Evolutionary conservation across 2,329 filamentous ascomycete species (phyloP), one percentile per base, ranked within the genome.

Genomic region (Monilinia fructicola): DNA sequence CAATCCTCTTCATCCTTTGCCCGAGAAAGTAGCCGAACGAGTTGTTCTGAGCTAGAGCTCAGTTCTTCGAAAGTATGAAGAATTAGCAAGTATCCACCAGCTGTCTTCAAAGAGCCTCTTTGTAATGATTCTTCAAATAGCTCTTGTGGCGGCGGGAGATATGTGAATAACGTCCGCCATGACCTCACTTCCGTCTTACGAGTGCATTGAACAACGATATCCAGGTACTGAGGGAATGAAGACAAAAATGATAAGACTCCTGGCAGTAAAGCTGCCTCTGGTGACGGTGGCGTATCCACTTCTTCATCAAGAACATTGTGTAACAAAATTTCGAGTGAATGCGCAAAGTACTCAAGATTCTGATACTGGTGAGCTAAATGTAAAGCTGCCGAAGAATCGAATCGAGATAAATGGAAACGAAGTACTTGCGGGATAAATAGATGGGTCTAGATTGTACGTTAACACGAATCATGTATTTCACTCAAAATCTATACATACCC

Each of bases 161-260:
- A 93, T 5, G 89, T 87, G 77, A 99, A 99, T 1, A 99, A 83
- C 0, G 95, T 97, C 68, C 90, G 88, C 95, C 95, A 99, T 66
- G 92, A 96, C 50, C 94, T 88, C 10, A 97, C 88, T 76, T 99
- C 95, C 0, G 95, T 99, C 79, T 99, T 99, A 65, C 95, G 90
- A 1, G 95, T 97, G 79, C 95, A 99, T 78, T 96, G 95, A 26
- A 99, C 90, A 31, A 99, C 89, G 67, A 98, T 95, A 74, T 98
- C 94, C 21, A 98, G 87, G 75, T 97, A 99, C 67, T 92, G 87
- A 66, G 88, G 89, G 77, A 92, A 90, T 1, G 89, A 91, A 0
- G 90, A 90, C 67, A 88, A 76, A 11, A 89, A 81, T 0, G 85
- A 88, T 28, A 88, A 76, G 2, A 89, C 86, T 4, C 88, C 78